phyloP scores from a whole-genome alignment of 2,329 filamentous ascomycete species.

The Claviceps sorghi region DNA sequence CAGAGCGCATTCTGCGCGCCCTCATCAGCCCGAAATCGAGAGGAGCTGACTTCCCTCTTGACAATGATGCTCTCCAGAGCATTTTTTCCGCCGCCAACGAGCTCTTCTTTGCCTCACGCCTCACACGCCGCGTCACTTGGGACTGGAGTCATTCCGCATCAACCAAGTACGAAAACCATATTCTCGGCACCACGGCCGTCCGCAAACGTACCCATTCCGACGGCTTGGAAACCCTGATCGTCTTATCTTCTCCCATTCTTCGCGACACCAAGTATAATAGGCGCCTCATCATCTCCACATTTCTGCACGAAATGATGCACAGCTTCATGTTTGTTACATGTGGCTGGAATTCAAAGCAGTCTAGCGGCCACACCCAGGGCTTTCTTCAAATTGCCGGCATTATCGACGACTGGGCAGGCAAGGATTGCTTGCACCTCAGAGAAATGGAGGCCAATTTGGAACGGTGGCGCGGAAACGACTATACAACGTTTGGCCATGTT shows the following conservation, averaged over 20 bases:
- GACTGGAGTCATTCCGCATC: constrained; percentile 42
- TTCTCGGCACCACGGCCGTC: constrained; percentile 49
- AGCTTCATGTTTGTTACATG: constrained; percentile 50
- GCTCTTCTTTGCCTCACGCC: constrained; percentile 44
- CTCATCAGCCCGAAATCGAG: constrained; percentile 37
- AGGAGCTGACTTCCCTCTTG: constrained; percentile 35
- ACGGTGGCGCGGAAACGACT: constrained; percentile 28
- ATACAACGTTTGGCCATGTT: not conserved
- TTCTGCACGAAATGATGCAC: constrained; percentile 53
- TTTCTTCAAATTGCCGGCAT: constrained; percentile 43
- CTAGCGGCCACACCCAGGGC: constrained; percentile 45
- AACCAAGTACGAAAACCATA: constrained; percentile 34
- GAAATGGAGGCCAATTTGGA: constrained; percentile 49
- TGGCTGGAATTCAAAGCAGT: constrained; percentile 39
- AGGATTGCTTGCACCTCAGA: constrained; percentile 36
- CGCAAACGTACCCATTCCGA: constrained; percentile 28
- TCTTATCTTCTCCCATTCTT: constrained; percentile 46
- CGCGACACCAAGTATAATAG: constrained; percentile 40
- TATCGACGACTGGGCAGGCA: constrained; percentile 48
- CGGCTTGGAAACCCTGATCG: constrained; percentile 48
- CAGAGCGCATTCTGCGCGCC: constrained; percentile 41
- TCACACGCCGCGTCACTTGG: constrained; percentile 45
- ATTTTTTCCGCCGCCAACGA: constrained; percentile 48
- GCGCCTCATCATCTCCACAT: constrained; percentile 47
- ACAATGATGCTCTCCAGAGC: constrained; percentile 40